Evolutionary conservation across 1,284 basidiomycete species (phyloP).

Genomic region (Cryptococcus sp.): DNA sequence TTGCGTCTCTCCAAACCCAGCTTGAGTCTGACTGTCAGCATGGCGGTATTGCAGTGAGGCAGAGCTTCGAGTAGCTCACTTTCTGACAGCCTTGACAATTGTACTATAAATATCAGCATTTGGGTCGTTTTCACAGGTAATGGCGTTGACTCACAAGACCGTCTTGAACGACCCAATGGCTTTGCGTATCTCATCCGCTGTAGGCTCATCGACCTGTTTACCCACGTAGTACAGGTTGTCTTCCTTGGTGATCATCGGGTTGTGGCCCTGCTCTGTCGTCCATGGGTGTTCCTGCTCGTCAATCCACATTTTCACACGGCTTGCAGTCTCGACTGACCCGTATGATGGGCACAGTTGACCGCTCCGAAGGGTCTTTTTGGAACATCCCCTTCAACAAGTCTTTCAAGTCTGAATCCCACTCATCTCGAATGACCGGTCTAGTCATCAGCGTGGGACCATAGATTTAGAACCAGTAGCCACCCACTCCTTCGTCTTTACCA

Average conservation of each 20-base stretch:
- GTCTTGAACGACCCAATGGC: slow-evolving; percentile 42
- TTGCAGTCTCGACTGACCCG: slow-evolving; percentile 39
- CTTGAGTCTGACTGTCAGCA: slow-evolving; percentile 13
- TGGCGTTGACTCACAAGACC: slow-evolving; percentile 34
- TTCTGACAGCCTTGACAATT: slow-evolving; percentile 45
- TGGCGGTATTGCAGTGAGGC: too few relatives aligned
- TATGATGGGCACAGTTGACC: slow-evolving; percentile 43
- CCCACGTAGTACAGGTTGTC: slow-evolving; percentile 46
- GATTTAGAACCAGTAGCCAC: background rate
- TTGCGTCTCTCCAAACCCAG: too few relatives aligned
- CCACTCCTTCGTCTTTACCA: slow-evolving; percentile 49
- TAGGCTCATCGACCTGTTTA: slow-evolving; percentile 47
- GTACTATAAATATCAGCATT: slow-evolving; percentile 26
- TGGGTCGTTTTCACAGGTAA: background rate
- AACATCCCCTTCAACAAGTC: slow-evolving; percentile 45
- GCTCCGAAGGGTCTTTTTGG: slow-evolving; percentile 40
- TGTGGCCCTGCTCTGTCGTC: slow-evolving; percentile 41
- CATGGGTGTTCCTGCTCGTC: slow-evolving; percentile 44
- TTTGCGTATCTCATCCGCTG: slow-evolving; percentile 43
- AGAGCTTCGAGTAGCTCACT: slow-evolving; percentile 24
- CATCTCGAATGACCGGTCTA: slow-evolving; percentile 40
- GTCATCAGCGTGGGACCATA: too few relatives aligned
- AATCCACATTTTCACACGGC: background rate
- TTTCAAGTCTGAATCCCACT: slow-evolving; percentile 39
- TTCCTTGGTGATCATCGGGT: slow-evolving; percentile 44